A percentile compares a stretch with the other conserved stretches of the same genome.
phyloP scores from a whole-genome alignment of 2,329 filamentous ascomycete genomes.

The Tolypocladium tropicale region DNA sequence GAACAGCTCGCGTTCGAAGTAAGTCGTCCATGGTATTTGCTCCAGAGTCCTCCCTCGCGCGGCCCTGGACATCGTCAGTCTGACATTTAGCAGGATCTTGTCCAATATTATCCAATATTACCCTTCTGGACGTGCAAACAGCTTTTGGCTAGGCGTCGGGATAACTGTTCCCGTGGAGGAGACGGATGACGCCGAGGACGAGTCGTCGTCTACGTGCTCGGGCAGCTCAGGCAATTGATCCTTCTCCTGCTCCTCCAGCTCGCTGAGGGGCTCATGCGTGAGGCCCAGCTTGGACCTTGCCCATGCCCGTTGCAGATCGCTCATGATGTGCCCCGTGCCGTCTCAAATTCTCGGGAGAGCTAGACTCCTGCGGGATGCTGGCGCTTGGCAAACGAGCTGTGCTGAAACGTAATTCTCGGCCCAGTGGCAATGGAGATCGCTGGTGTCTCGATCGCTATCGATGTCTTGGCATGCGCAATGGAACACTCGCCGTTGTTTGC shows the following conservation, averaged over 20 bases:
- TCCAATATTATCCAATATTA: constrained; percentile 29
- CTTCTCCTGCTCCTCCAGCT: constrained; percentile 36
- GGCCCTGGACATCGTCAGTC: constrained; percentile 24
- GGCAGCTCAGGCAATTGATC: constrained; percentile 36
- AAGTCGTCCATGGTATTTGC: constrained; percentile 75
- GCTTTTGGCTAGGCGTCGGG: constrained; percentile 61
- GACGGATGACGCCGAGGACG: constrained; percentile 68
- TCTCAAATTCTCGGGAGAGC: not conserved
- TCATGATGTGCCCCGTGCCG: constrained; percentile 44
- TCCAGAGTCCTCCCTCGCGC: constrained; percentile 46
- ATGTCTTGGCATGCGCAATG: not conserved
- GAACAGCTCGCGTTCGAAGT: constrained; percentile 81
- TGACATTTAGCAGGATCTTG: not conserved
- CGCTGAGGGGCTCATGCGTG: constrained; percentile 37
- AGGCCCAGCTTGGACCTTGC: constrained; percentile 63
- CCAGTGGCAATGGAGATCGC: not conserved
- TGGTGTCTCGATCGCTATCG: not conserved
- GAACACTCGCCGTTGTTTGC: not conserved
- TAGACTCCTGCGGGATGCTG: not conserved
- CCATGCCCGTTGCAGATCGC: constrained; percentile 70
- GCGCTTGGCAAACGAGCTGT: not conserved
- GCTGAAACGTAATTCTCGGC: too few relatives aligned
- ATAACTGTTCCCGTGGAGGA: constrained; percentile 90
- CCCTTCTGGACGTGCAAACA: constrained; percentile 64
- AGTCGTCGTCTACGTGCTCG: constrained; percentile 47